Evolutionary conservation across 805 yeast genomes (phyloP).

Genomic region (Wilhelminamyces savonicus): DNA sequence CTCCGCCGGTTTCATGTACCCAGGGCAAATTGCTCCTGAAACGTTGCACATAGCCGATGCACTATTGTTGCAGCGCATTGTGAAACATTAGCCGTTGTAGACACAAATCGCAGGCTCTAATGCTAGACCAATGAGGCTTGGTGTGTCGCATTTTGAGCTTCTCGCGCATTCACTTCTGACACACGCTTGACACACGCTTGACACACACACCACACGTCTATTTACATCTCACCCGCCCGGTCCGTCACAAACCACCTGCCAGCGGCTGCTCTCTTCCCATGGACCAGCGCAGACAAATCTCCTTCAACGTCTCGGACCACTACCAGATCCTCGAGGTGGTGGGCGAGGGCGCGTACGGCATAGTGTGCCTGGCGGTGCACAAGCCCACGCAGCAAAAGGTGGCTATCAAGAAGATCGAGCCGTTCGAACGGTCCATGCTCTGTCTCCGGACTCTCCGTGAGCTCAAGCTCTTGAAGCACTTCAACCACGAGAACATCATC

Average conservation of each 20-base stretch:
- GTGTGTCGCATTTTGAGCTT: too few relatives aligned
- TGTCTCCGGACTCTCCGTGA: conserved; percentile 87
- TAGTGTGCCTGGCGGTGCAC: conserved; percentile 86
- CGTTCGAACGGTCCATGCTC: conserved; percentile 84
- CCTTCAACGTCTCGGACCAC: conserved; percentile 84
- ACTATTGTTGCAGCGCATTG: too few relatives aligned
- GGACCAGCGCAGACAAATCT: conserved; percentile 21
- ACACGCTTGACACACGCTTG: too few relatives aligned
- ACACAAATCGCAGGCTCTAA: too few relatives aligned
- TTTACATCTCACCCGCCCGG: too few relatives aligned
- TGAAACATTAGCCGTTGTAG: too few relatives aligned
- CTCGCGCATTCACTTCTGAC: too few relatives aligned
- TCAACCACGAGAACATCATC: conserved; percentile 90
- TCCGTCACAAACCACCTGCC: conserved; percentile 1
- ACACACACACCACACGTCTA: too few relatives aligned
- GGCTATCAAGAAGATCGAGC: conserved; percentile 93
- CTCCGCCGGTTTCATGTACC: too few relatives aligned
- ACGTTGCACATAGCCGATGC: too few relatives aligned
- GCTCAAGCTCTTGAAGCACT: conserved; percentile 80
- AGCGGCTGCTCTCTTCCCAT: conserved; percentile 1
- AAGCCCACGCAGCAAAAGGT: conserved; percentile 80
- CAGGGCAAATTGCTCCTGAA: too few relatives aligned
- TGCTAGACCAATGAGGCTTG: too few relatives aligned
- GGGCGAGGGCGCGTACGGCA: conserved; percentile 96
- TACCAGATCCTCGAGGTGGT: conserved; percentile 80